These are phyloP conservation scores for Boletales sp. DNA, from an alignment of 768 basidiomycete species.

Conservation along the genomic window DNA sequence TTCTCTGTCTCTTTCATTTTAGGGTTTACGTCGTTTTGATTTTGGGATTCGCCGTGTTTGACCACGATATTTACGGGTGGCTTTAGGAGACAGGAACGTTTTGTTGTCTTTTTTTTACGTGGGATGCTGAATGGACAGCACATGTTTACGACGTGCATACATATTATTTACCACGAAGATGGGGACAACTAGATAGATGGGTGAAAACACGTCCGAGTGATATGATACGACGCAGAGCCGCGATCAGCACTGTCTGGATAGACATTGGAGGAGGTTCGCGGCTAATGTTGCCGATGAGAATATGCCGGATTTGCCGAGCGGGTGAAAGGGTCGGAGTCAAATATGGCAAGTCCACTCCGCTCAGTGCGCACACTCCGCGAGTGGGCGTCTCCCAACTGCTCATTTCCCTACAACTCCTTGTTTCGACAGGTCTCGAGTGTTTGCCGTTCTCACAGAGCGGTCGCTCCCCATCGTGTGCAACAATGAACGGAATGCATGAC, in stretches of 20 bases:
- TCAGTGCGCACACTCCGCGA: slow-evolving; percentile 28
- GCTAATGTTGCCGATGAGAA: slow-evolving; percentile 15
- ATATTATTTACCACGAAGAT: slow-evolving; percentile 14
- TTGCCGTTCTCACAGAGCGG: slow-evolving; percentile 4
- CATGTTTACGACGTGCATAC: slow-evolving; percentile 3
- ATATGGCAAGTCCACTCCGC: slow-evolving; percentile 26
- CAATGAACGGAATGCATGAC: slow-evolving; percentile 44
- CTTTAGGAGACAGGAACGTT: not conserved
- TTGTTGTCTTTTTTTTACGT: slow-evolving; percentile 11
- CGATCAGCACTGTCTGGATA: no score
- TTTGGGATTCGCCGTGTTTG: slow-evolving; percentile 14
- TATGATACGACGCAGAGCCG: no score
- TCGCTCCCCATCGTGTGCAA: slow-evolving; percentile 16
- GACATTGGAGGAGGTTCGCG: slow-evolving; percentile 24
- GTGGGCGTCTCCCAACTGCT: slow-evolving; percentile 28
- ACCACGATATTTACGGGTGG: slow-evolving; percentile 6
- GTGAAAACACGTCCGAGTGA: no score
- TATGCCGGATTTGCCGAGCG: slow-evolving; percentile 22
- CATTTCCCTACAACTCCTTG: slow-evolving; percentile 25
- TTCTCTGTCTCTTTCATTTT: slow-evolving; percentile 20
- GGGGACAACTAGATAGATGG: not conserved
- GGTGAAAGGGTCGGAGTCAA: slow-evolving; percentile 26
- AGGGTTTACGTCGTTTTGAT: slow-evolving; percentile 22
- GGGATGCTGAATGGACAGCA: slow-evolving; percentile 14
- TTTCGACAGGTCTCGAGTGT: slow-evolving; percentile 10